Evolutionary conservation across 2,329 filamentous ascomycete genomes (phyloP), one percentile per base, ranked within the genome.

Genomic region (Verticillium isaacii): DNA sequence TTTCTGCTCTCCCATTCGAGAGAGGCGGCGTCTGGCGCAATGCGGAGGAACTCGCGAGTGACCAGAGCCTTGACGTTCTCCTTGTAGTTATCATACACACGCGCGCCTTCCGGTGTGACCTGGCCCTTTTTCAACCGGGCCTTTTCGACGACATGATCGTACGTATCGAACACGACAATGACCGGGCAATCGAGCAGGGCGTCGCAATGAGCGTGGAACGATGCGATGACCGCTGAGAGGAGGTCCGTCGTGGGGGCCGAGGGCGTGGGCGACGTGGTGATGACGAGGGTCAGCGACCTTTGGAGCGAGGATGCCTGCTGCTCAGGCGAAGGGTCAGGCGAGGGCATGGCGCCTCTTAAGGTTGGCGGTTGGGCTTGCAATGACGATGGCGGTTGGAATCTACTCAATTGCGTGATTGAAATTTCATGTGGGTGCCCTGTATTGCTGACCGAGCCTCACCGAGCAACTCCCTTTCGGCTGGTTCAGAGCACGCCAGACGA

Each of bases 191-290:
- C 56, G 2, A 78, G 62, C 15, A 85, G 66, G 0, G 60, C 63
- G 0, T 71, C 69, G 60, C 82, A 84, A 65, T 82, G 71, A 0
- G 56, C 56, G 17, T 71, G 70, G 64, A 84, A 83, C 0, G 81
- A 83, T 2, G 70, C 65, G 2, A 85, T 58, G 2, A 85, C 77
- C 0, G 78, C 68, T 0, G 75, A 75, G n/a, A 85, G 65, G 0
- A 85, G 77, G 17, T 84, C 82, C 0, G 81, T 81, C 0, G 80
- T 80, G 0, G 83, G 83, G 0, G 80, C 78, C 1, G 82, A 85
- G 0, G 83, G 83, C 0, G 82, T 85, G 0, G 82, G 78, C 2
- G 83, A 85, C 0, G 82, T 85, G 1, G 83, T 85, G 65, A 85
- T 77, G 57, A 85, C 77, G 58, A 82, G 68, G 0, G 79, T 81